These are phyloP conservation scores for Orbilia quercus DNA, from an alignment of 2,329 filamentous ascomycete genomes.

Conservation along the genomic window DNA sequence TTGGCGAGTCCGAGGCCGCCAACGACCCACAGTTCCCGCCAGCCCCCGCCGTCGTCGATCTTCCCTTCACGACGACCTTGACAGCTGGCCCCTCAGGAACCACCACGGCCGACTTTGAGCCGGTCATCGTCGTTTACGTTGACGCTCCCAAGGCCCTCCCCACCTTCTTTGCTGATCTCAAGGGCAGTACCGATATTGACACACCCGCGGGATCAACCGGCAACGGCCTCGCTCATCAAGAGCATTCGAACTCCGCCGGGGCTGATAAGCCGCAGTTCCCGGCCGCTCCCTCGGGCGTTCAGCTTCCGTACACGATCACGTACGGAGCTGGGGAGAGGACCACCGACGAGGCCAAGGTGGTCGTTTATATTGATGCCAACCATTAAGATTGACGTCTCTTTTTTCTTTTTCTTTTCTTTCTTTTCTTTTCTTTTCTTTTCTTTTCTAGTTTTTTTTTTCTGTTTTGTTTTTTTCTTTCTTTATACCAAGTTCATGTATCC, in stretches of 20 bases:
- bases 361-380: constrained; percentile 14
- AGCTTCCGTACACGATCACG: constrained; percentile 16
- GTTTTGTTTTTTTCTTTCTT: not conserved
- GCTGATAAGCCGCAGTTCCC: constrained; percentile 24
- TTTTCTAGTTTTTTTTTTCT: not conserved
- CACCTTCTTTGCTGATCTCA: constrained; percentile 12
- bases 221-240: constrained; percentile 25
- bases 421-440: constrained; percentile 3
- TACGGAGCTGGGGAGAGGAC: constrained; percentile 1
- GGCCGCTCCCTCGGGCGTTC: constrained; percentile 6
- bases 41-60: not conserved
- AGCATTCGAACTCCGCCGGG: not conserved
- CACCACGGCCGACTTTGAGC: not conserved
- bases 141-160: not conserved
- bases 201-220: constrained; percentile 24
- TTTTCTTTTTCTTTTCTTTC: constrained; percentile 1
- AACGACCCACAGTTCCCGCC: constrained; percentile 23
- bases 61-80: constrained; percentile 18
- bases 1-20: constrained; percentile 62
- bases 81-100: not conserved
- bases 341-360: constrained; percentile 18
- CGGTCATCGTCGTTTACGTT: constrained; percentile 12
- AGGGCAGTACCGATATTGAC: constrained; percentile 17
- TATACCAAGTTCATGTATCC: no score
- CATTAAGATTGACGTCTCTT: not conserved